These are phyloP conservation scores for Blastomyces emzantsi DNA, from an alignment of 2,329 filamentous ascomycete species.

Conservation along the genomic window DNA sequence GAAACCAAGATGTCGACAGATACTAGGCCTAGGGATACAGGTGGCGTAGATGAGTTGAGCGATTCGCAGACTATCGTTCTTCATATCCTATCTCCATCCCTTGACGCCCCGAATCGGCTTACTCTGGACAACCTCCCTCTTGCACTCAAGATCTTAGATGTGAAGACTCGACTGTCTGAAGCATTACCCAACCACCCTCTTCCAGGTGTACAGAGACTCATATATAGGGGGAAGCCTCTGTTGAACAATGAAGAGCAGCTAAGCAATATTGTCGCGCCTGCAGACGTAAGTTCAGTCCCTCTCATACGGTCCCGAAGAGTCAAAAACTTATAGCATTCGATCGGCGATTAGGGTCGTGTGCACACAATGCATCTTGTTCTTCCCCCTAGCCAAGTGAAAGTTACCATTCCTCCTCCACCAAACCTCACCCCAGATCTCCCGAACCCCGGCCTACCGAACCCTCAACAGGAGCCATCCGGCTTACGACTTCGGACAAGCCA, in stretches of 20 bases:
- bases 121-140: slow-evolving; percentile 31
- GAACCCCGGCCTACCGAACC: not conserved
- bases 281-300: slow-evolving; percentile 36
- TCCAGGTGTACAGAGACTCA: slow-evolving; percentile 46
- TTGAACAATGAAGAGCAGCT: slow-evolving; percentile 42
- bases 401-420: slow-evolving; percentile 3
- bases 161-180: slow-evolving; percentile 46
- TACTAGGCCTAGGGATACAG: not conserved
- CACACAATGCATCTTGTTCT: slow-evolving; percentile 35
- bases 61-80: slow-evolving; percentile 23
- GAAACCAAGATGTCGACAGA: slow-evolving; percentile 7
- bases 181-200: slow-evolving; percentile 40
- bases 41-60: not conserved
- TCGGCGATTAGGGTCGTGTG: slow-evolving; percentile 7
- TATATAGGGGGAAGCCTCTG: slow-evolving; percentile 49
- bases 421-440: not conserved
- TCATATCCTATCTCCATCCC: slow-evolving; percentile 35
- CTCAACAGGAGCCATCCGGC: not conserved
- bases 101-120: slow-evolving; percentile 30
- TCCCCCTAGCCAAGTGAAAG: slow-evolving; percentile 27
- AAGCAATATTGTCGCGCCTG: slow-evolving; percentile 42
- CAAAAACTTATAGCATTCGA: slow-evolving; percentile 3
- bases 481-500: not conserved
- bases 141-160: slow-evolving; percentile 40
- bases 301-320: not conserved